Percentiles rank a stretch among this genome's conserved stretches.
phyloP scores from a whole-genome alignment of 495 filamentous ascomycete species.

The Xanthoparmelia taractica region DNA sequence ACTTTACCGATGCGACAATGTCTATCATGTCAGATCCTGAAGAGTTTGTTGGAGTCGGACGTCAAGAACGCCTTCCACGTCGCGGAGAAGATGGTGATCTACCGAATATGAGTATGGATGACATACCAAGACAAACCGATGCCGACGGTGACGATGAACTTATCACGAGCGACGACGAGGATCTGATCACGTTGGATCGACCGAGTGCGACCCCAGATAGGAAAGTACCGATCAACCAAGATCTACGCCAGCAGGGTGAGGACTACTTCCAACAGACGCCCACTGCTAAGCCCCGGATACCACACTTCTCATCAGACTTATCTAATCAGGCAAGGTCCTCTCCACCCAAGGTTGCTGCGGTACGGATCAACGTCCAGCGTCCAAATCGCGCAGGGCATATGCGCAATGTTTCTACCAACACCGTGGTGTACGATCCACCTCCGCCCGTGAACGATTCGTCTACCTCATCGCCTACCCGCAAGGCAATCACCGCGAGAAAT shows the following conservation, averaged over 20 bases:
- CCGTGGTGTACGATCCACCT: slow-evolving; percentile 62
- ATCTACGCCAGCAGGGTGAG: slow-evolving; percentile 16
- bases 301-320: slow-evolving; percentile 21
- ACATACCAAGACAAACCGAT: slow-evolving; percentile 53
- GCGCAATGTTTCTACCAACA: slow-evolving; percentile 68
- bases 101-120: slow-evolving; percentile 22
- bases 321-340: slow-evolving; percentile 23
- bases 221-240: slow-evolving; percentile 33
- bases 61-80: neutral
- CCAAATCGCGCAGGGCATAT: slow-evolving; percentile 40
- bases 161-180: slow-evolving; percentile 68
- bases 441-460: slow-evolving; percentile 28
- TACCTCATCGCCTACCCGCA: slow-evolving; percentile 31
- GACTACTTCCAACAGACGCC: slow-evolving; percentile 40
- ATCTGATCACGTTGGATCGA: slow-evolving; percentile 31
- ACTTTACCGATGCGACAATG: slow-evolving; percentile 45
- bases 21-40: slow-evolving; percentile 55
- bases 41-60: slow-evolving; percentile 30
- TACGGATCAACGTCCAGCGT: slow-evolving; percentile 25
- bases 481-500: slow-evolving; percentile 37
- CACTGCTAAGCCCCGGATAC: slow-evolving; percentile 31
- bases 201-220: slow-evolving; percentile 27
- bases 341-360: slow-evolving; percentile 9
- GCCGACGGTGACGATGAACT: slow-evolving; percentile 85
- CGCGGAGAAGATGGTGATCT: slow-evolving; percentile 16